Base-by-base conservation (phyloP, 768 basidiomycete genomes). In the Exidia glandulosa region DNA sequence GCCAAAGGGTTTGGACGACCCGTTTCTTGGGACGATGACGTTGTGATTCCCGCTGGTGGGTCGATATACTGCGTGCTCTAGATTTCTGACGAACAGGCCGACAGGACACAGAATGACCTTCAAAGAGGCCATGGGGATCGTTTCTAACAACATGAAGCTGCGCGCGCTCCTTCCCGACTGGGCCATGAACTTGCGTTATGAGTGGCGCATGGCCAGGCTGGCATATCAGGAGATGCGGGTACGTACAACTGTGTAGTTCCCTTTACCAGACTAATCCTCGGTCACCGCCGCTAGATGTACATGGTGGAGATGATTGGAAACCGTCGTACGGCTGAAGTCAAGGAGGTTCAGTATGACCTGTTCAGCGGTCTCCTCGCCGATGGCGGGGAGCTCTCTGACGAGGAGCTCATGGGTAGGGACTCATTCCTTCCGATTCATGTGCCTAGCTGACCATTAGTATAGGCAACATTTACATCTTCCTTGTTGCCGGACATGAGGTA, bases 401-500 rank as follows among this genome's bases (percentile, higher is more conserved):
- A 27, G 25, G 50, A 54, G 25, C 27, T 54, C 12, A 31, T 54
- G 25, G 25, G 27, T n/a, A n/a, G n/a, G n/a, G n/a, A n/a, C n/a
- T n/a, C n/a, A n/a, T n/a, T n/a, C n/a, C n/a, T n/a, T n/a, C n/a
- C n/a, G n/a, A n/a, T n/a, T n/a, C n/a, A n/a, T n/a, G n/a, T n/a
- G n/a, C n/a, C n/a, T n/a, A n/a, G n/a, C n/a, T n/a, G n/a, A n/a
- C n/a, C n/a, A n/a, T n/a, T n/a, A n/a, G n/a, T n/a, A n/a, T n/a
- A n/a, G n/a, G n/a, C 25, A 31, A 62, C 32, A 50, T 59, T 19
- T 59, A 58, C 29, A 56, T 59, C 14, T 67, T 66, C 57, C 57
- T 68, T 23, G 41, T 69, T 23, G 68, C 68, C 29, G 68, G 68
- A 6, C 68, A 69, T 48, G 67, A 65, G 61, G 32, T 45, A 55